Conservation (phyloP, 2,329 filamentous ascomycete species). For the Rhynchosporium agropyri region DNA sequence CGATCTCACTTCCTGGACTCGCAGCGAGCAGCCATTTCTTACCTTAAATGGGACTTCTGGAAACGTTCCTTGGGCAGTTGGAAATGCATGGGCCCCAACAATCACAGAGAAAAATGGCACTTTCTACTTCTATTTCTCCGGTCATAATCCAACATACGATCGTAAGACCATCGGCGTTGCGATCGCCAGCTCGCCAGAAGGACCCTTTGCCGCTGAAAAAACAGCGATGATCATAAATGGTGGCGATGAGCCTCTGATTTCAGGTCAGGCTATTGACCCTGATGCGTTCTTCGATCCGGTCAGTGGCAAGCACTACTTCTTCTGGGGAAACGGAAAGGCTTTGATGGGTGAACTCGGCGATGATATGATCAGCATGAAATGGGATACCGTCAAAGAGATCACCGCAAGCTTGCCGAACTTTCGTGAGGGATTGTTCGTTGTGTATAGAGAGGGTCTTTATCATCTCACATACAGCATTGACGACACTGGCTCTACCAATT, state of each 20-base stretch:
- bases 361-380: slow-evolving; percentile 17
- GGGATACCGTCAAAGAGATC: slow-evolving; percentile 15
- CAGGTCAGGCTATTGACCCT: slow-evolving; percentile 16
- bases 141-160: slow-evolving; percentile 17
- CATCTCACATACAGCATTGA: slow-evolving; percentile 20
- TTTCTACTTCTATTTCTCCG: slow-evolving; percentile 21
- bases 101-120: slow-evolving; percentile 15
- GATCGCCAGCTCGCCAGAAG: neutral
- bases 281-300: slow-evolving; percentile 15
- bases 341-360: slow-evolving; percentile 14
- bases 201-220: slow-evolving; percentile 12
- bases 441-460: slow-evolving; percentile 17
- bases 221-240: slow-evolving; percentile 20
- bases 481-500: slow-evolving; percentile 16
- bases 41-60: slow-evolving; percentile 16
- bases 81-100: slow-evolving; percentile 19
- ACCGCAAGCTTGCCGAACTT: slow-evolving; percentile 17
- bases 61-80: slow-evolving; percentile 20
- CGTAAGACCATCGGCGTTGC: slow-evolving; percentile 20
- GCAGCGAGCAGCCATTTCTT: slow-evolving; percentile 11
- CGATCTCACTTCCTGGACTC: slow-evolving; percentile 16
- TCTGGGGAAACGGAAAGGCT: slow-evolving; percentile 17
- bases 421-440: slow-evolving; percentile 16
- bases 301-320: slow-evolving; percentile 15
- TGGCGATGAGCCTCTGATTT: slow-evolving; percentile 6